Evolutionary conservation across 352 stramenopile species (phyloP), one percentile per base, ranked within the genome.

Genomic region (Albugo candida): DNA sequence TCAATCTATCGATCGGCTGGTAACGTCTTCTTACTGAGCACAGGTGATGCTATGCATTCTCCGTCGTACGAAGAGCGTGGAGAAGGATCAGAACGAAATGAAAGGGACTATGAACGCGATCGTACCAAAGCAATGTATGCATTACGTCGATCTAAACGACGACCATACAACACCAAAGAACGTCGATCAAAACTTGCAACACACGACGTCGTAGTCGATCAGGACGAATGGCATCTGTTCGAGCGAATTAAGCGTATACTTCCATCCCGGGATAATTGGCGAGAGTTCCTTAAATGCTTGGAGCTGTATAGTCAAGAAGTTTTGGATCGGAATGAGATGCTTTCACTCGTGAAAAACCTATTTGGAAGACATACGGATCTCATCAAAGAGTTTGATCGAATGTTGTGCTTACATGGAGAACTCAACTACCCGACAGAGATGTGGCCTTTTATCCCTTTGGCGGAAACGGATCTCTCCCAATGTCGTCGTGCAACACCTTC

Each of bases 251-350:
- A 96, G 61, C 75, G 80, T 46, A 86, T 96, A 49, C 59, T 97
- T 24, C 73, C 81, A 21, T 89, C 84, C 34, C 77, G 91, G 14
- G 83, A 98, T 43, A 91, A 82, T 41, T 98, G 96, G 77, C 75
- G 78, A 17, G 94, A 99, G 65, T 98, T 99, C 56, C 65, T 99
- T 13, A 99, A 99, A 64, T 97, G 87, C 46, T 64, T 99, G 12
- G 94, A 98, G 59, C 64, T 99, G 18, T 98, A 97, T 64, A 92
- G 86, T 27, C 88, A 98, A 52, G 93, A 99, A 61, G 88, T 98
- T 41, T 56, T 99, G 13, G 72, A 76, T n/a, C 69, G 78, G 16
- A 67, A 87, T 35, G 79, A 92, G 54, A 88, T 92, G 75, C 48
- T 93, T 18, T 84, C 78, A 37, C 67, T 91, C 17, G 68, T 95